Base-by-base conservation (phyloP, 2,329 filamentous ascomycete genomes). In the Calonectria pseudoturangicola region DNA sequence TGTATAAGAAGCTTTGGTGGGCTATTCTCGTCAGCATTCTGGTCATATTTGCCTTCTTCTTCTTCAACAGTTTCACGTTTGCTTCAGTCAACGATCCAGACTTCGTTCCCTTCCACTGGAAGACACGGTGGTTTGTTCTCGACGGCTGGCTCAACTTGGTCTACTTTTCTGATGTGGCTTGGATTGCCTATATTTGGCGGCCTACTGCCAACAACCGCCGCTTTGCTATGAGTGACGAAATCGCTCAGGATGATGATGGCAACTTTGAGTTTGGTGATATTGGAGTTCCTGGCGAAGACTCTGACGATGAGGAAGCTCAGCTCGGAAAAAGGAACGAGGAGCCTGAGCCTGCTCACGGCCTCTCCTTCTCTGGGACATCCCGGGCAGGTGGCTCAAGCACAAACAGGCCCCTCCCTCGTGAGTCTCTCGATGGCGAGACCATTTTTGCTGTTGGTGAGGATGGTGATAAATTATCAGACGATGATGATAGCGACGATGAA, bases 1-100 rank as follows among this genome's bases (percentile, higher is more conserved):
- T 99, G 97, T 99, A 98, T 86, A 96, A 94, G 86, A 98, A 97
- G 84, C 91, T 99, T 16, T 99, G 97, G 96, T 99, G 96, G 96
- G 96, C 95, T 83, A 98, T 99, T 73, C 89, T 99, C 56, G 88
- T 91, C 75, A 98, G 94, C 83, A 98, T 99, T 82, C 87, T 98
- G 62, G 95, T 98, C 79, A 98, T 98, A 79, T 99, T 99, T 79
- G 95, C 90, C 70, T 99, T 99, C 87, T 98, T 99, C 89, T 98
- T 99, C 88, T 93, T 98, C 88, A 98, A 98, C 88, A 97, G 94
- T 78, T 95, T 98, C 85, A 95, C 94, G 0, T 98, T 99, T 83
- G 96, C 96, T 62, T 96, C 95, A 15, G 92, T 92, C 60, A 91
- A 90, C 60, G 93, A 96, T 75, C 94, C 94, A 0, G 94, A 98